Conservation (phyloP, 352 stramenopile genomes). For the Phytophthora multivora region DNA sequence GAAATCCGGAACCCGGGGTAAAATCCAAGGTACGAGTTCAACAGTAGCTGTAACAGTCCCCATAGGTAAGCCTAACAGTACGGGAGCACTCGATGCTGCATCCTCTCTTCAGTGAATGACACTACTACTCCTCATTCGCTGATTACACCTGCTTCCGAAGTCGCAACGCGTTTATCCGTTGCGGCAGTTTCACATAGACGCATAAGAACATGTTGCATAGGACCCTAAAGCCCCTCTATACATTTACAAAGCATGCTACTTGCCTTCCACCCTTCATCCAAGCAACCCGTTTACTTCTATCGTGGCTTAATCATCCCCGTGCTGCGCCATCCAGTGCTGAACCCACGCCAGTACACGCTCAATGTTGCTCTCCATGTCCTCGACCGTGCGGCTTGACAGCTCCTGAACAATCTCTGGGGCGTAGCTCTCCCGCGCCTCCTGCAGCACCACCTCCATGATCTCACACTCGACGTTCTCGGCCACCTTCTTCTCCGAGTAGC, state of each 20-base stretch:
- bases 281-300: background rate
- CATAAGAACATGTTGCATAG: background rate
- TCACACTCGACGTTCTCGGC: conserved; percentile 97
- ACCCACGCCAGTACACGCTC: conserved; percentile 92
- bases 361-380: conserved; percentile 97
- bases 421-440: conserved; percentile 96
- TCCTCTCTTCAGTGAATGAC: no score
- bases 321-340: conserved; percentile 90
- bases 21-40: no score
- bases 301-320: conserved; percentile 32
- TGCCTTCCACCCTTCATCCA: conserved; percentile 1
- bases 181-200: no score
- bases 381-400: conserved; percentile 92
- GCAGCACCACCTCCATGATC: conserved; percentile 98
- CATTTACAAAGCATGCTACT: conserved; percentile 32
- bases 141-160: no score
- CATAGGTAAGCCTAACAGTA: no score
- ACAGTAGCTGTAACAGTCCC: no score
- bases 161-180: no score
- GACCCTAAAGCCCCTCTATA: conserved; percentile 9
- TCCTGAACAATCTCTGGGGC: conserved; percentile 95
- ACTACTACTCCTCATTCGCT: no score
- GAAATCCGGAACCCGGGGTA: no score
- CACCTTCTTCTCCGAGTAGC: conserved; percentile 97
- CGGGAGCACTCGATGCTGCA: no score